Evolutionary conservation across 106 monocot species (phyloP).

Genomic region (Xerophyta viscosa): DNA sequence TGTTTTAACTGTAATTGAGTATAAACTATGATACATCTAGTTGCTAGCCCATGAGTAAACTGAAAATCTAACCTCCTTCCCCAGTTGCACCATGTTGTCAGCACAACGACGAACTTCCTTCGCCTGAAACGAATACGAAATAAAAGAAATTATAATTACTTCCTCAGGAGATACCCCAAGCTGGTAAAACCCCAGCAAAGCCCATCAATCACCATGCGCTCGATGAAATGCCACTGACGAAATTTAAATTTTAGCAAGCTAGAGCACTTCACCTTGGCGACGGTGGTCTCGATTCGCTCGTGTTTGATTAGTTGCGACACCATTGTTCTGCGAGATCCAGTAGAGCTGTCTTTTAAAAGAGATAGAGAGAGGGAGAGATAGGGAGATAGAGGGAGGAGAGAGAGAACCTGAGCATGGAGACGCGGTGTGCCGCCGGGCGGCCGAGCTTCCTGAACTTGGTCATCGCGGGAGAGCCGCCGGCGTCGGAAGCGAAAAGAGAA

Average conservation of each 20-base stretch:
- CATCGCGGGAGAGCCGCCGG: conserved; percentile 28
- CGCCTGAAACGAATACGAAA: conserved; percentile 29
- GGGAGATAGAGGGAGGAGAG: background rate
- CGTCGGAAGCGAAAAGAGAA: background rate
- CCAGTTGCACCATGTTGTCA: conserved; percentile 95
- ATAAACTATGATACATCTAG: background rate
- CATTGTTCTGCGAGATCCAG: conserved; percentile 58
- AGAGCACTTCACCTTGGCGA: conserved; percentile 58
- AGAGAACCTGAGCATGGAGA: conserved; percentile 79
- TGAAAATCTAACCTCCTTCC: conserved; percentile 57
- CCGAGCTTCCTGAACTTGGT: conserved; percentile 89
- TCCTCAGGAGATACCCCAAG: background rate
- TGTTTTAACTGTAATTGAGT: too few species aligned
- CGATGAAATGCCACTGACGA: conserved; percentile 3
- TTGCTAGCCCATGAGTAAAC: background rate
- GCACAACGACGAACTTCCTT: conserved; percentile 92
- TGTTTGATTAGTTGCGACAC: conserved; percentile 96
- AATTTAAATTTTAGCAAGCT: background rate
- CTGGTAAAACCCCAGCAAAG: background rate
- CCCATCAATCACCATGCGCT: background rate
- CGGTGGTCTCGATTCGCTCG: conserved; percentile 91
- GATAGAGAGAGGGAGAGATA: background rate
- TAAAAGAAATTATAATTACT: background rate
- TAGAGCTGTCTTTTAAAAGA: too few species aligned
- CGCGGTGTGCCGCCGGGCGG: conserved; percentile 59